A percentile compares a stretch with the other conserved stretches of the same genome.
Evolutionary conservation across 106 monocot genomes (phyloP).

Genomic region (Chionographis japonica): DNA sequence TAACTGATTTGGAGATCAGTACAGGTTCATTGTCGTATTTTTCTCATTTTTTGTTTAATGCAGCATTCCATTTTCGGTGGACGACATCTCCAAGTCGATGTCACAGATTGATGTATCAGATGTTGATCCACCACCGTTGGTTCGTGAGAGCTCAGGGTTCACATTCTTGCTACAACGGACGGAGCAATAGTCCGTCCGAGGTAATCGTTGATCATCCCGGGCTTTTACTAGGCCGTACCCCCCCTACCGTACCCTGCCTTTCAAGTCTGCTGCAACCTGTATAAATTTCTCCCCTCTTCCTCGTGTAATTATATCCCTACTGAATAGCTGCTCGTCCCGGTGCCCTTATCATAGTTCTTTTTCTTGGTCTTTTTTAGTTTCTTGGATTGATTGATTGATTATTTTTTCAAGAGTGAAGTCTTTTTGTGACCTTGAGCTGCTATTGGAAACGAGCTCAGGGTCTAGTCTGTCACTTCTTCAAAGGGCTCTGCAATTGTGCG

Average conservation of each 20-base stretch:
- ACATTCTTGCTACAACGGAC: constrained; percentile 50
- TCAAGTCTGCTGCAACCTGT: constrained; percentile 17
- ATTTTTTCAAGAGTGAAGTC: background rate
- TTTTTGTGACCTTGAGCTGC: background rate
- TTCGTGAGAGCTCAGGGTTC: constrained; percentile 64
- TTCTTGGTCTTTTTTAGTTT: constrained; percentile 7
- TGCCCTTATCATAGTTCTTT: background rate
- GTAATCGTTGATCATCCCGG: background rate
- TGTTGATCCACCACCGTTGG: constrained; percentile 54
- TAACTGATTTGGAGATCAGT: background rate
- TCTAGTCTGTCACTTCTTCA: background rate
- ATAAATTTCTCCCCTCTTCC: constrained; percentile 11
- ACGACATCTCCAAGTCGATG: constrained; percentile 74
- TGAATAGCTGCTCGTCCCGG: background rate
- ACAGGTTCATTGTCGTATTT: background rate
- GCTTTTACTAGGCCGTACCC: background rate
- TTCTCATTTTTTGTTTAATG: constrained; percentile 8
- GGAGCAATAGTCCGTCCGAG: constrained; percentile 12
- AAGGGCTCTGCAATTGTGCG: background rate
- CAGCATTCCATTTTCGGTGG: constrained; percentile 76
- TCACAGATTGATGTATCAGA: constrained; percentile 49
- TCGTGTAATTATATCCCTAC: constrained; percentile 13
- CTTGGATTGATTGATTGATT: constrained; percentile 14
- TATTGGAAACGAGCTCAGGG: background rate
- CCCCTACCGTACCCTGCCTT: background rate